Conservation (phyloP, 257 asterid genomes). For the Solanum chilense region DNA sequence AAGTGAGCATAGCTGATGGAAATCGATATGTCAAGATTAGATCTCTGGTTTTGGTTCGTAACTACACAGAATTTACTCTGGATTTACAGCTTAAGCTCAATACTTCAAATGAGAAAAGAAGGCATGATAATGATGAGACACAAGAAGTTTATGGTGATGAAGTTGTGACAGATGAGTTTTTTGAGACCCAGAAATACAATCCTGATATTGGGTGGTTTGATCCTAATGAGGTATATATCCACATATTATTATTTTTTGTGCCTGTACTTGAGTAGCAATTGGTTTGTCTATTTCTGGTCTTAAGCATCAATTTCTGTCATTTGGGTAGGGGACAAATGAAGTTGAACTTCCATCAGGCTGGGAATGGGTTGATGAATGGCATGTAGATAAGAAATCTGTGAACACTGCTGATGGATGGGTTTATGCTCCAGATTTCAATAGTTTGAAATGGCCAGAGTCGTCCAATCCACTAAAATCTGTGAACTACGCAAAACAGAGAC, state of each 20-base stretch:
- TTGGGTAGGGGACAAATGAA: slow-evolving; percentile 47
- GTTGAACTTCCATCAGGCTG: slow-evolving; percentile 67
- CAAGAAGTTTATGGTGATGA: slow-evolving; percentile 22
- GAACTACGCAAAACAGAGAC: slow-evolving; percentile 70
- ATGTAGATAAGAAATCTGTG: slow-evolving; percentile 51
- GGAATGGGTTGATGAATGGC: slow-evolving; percentile 92
- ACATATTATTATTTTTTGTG: neutral
- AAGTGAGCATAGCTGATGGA: slow-evolving; percentile 64
- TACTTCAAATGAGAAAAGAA: slow-evolving; percentile 24
- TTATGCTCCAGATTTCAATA: slow-evolving; percentile 67
- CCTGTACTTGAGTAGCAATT: neutral
- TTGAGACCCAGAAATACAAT: slow-evolving; percentile 60
- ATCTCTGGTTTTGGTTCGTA: slow-evolving; percentile 82
- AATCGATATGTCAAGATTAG: slow-evolving; percentile 66
- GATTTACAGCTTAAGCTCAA: slow-evolving; percentile 57
- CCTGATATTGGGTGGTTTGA: slow-evolving; percentile 57
- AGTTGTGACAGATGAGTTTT: slow-evolving; percentile 45
- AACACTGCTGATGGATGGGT: slow-evolving; percentile 85
- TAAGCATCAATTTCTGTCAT: neutral
- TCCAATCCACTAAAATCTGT: slow-evolving; percentile 36
- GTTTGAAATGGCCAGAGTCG: slow-evolving; percentile 83
- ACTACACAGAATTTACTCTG: slow-evolving; percentile 54
- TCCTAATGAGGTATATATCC: slow-evolving; percentile 38
- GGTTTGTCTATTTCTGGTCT: neutral
- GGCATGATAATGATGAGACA: slow-evolving; percentile 16